phyloP scores from a whole-genome alignment of 768 basidiomycete genomes.

The Guyanaporus albipodus region DNA sequence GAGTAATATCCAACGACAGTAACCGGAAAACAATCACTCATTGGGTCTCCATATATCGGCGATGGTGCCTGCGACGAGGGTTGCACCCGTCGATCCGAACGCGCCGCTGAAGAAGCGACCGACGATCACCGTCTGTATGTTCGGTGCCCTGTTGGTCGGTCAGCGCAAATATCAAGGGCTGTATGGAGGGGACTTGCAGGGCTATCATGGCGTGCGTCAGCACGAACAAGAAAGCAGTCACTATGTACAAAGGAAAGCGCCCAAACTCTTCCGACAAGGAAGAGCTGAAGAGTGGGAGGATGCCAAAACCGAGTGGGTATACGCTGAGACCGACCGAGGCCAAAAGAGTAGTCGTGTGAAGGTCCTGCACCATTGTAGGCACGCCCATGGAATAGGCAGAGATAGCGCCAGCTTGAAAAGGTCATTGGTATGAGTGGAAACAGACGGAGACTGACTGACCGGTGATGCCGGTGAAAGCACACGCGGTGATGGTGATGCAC shows the following conservation, averaged over 20 bases:
- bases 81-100: constrained; percentile 65
- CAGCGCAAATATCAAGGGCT: neutral
- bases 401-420: constrained; percentile 42
- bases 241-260: constrained; percentile 54
- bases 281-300: constrained; percentile 62
- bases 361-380: constrained; percentile 48
- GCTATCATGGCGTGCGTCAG: constrained; percentile 45
- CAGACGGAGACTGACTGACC: constrained; percentile 19
- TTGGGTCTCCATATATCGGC: constrained; percentile 64
- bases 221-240: constrained; percentile 46
- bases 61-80: constrained; percentile 73
- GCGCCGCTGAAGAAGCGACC: constrained; percentile 63
- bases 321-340: constrained; percentile 48
- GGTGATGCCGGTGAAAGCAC: constrained; percentile 31
- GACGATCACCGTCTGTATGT: constrained; percentile 60
- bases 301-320: constrained; percentile 57
- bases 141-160: constrained; percentile 31
- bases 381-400: constrained; percentile 55
- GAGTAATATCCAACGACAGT: constrained; percentile 1
- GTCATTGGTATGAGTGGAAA: neutral
- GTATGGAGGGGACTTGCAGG: constrained; percentile 17
- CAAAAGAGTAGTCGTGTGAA: constrained; percentile 42
- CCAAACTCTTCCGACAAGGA: constrained; percentile 75
- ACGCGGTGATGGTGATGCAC: constrained; percentile 35
- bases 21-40: constrained; percentile 41